phyloP scores from a whole-genome alignment of 176 grass and related monocot species.

The Microstegium vimineum region DNA sequence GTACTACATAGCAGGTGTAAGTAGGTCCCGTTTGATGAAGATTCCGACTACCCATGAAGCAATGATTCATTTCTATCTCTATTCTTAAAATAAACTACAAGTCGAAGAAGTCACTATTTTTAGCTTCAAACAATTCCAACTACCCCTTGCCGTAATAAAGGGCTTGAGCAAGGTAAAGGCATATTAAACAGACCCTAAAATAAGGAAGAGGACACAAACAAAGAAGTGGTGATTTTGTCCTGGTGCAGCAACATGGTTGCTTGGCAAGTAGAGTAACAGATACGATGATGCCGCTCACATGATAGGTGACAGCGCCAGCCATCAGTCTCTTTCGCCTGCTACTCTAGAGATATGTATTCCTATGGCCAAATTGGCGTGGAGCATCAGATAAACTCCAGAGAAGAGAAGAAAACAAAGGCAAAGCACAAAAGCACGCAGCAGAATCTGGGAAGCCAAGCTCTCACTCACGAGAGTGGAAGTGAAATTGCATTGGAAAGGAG shows the following conservation, averaged over 20 bases:
- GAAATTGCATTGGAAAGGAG: background rate
- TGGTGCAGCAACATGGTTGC: background rate
- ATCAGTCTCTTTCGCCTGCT: background rate
- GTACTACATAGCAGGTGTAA: too few species aligned
- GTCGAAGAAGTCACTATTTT: background rate
- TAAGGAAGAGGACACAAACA: background rate
- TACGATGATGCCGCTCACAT: constrained; percentile 24
- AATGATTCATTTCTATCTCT: background rate
- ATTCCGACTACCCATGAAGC: background rate
- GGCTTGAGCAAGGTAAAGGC: background rate
- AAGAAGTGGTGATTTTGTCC: background rate
- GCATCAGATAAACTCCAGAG: background rate
- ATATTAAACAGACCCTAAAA: background rate
- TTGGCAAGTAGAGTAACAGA: constrained; percentile 6
- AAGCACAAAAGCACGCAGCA: background rate
- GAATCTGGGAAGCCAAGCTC: constrained; percentile 10
- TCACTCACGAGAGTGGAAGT: constrained; percentile 11
- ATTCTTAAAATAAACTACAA: background rate
- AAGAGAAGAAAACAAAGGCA: background rate
- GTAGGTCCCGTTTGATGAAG: background rate
- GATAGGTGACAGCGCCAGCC: background rate
- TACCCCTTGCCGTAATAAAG: background rate
- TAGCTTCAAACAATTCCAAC: background rate
- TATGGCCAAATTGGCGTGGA: constrained; percentile 1
- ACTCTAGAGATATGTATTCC: background rate